Evolutionary conservation across 148 eudicot genomes (phyloP).

Genomic region (Simmondsia chinensis): DNA sequence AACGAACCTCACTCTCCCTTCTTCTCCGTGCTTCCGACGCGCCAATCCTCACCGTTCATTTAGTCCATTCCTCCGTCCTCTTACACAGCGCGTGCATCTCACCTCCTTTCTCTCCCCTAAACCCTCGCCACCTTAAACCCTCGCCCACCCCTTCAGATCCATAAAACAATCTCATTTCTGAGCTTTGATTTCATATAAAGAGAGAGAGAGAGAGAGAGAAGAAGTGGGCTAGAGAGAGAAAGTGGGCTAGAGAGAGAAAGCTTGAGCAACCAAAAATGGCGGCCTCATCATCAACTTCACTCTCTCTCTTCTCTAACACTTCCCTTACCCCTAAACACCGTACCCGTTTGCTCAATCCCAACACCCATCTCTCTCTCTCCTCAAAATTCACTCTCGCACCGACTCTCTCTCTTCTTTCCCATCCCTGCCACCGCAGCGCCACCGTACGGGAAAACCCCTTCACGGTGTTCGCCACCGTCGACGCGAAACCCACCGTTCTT

Average conservation of each 20-base stretch:
- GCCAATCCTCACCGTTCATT: no score
- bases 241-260: background rate
- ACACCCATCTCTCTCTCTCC: slow-evolving; percentile 17
- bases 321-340: slow-evolving; percentile 10
- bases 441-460: slow-evolving; percentile 4
- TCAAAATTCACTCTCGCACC: slow-evolving; percentile 23
- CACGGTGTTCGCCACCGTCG: slow-evolving; percentile 22
- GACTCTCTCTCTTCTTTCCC: slow-evolving; percentile 15
- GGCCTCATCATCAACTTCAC: slow-evolving; percentile 25
- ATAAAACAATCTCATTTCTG: no score
- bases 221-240: background rate
- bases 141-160: background rate
- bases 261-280: slow-evolving; percentile 13
- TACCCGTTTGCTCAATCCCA: slow-evolving; percentile 1
- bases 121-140: background rate
- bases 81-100: slow-evolving; percentile 12
- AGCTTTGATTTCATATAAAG: no score
- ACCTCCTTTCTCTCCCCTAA: background rate
- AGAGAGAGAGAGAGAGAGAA: background rate
- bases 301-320: slow-evolving; percentile 28
- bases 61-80: slow-evolving; percentile 9
- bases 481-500: slow-evolving; percentile 69
- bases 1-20: no score
- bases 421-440: slow-evolving; percentile 16
- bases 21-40: background rate